Evolutionary conservation across 1,284 basidiomycete species (phyloP), one percentile per base, ranked within the genome.

Genomic region (Lentinula novae-zelandiae): DNA sequence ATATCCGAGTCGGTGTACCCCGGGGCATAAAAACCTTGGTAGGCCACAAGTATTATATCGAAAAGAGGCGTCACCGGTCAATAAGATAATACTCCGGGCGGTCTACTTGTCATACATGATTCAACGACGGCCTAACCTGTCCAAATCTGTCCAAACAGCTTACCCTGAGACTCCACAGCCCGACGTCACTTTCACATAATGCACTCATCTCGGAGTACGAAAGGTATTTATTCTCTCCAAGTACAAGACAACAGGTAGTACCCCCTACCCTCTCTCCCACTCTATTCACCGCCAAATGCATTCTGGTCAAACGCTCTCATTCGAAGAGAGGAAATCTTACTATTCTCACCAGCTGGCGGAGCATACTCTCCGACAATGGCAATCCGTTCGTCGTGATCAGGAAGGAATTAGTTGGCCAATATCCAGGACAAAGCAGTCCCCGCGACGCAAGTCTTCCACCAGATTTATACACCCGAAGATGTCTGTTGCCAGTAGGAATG

Each of bases 331-430:
- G 67, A 85, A 82, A 67, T 73, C 73, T 33, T 73, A 73, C 34
- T 87, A 88, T 66, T 79, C 85, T 4, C 76, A 74, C 51, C 79
- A 86, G 66, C 72, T 88, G n/a, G 82, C 82, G 0, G 82, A 76
- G 3, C 78, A 86, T 68, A 88, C 85, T 5, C 72, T 80, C 46
- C 76, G 76, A 51, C 85, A 87, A 67, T 85, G 82, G 79, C 76
- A 80, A 70, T 73, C 67, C 53, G 70, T 71, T 33, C 61, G 58
- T 3, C 44, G 61, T 62, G 57, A 42, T n/a, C 46, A 60, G 20
- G 33, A 20, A 22, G 50, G 38, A 51, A 48, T 44, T 12, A 20
- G 36, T 22, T 31, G 34, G 15, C 50, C 58, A 27, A 15, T 53
- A 31, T 38, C 15, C 12, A 52, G 22, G 12, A 15, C 49, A 33